phyloP scores from a whole-genome alignment of 305 asterid genomes.

The Fraxinus sp. region DNA sequence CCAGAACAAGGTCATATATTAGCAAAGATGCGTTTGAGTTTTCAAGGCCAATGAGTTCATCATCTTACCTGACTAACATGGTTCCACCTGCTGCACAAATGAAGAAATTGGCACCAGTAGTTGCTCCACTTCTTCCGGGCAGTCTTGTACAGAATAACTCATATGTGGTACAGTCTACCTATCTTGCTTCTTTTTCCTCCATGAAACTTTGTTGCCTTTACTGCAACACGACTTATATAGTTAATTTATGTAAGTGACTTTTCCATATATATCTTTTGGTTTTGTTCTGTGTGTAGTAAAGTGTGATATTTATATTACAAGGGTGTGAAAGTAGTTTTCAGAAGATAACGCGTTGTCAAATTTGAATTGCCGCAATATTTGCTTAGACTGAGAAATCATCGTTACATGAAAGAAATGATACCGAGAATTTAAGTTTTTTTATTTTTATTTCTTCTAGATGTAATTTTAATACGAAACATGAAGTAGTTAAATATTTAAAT shows the following conservation, averaged over 20 bases:
- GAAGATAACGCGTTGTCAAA: not conserved
- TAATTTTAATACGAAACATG: not conserved
- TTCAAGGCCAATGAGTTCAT: constrained; percentile 48
- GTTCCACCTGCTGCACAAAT: constrained; percentile 54
- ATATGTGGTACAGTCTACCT: constrained; percentile 47
- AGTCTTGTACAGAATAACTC: constrained; percentile 52
- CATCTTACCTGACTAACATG: constrained; percentile 44
- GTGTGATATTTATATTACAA: not conserved
- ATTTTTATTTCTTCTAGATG: not conserved
- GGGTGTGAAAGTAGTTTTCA: not conserved
- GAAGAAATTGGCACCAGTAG: constrained; percentile 41
- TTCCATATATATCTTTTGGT: not conserved
- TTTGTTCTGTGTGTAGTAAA: not conserved
- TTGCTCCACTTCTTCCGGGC: constrained; percentile 47
- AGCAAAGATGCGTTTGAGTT: constrained; percentile 53
- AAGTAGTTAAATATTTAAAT: constrained; percentile 11
- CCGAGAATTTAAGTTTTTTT: not conserved
- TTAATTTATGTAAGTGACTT: not conserved
- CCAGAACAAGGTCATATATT: constrained; percentile 43
- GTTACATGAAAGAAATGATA: constrained; percentile 11
- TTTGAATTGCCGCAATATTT: constrained; percentile 14
- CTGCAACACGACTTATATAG: constrained; percentile 16
- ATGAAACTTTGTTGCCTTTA: constrained; percentile 13
- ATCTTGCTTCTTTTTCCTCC: constrained; percentile 11
- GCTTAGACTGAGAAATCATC: constrained; percentile 1